Base-by-base conservation (phyloP, 2,329 filamentous ascomycete genomes). In the Madurella mycetomatis region DNA sequence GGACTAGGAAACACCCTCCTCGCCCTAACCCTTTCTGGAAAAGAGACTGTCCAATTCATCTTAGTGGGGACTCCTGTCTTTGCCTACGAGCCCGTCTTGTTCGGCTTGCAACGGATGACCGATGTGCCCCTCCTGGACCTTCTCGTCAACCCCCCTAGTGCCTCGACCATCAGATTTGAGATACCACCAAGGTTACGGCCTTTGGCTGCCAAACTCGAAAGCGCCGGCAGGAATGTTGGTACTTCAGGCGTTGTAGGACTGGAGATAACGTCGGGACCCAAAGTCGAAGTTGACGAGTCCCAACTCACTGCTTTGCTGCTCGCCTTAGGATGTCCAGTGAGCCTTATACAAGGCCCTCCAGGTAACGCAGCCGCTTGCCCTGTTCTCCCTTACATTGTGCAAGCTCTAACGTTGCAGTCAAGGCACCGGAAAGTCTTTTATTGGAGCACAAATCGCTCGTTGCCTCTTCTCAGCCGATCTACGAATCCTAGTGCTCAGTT, bases 381-480 rank as follows among this genome's bases (percentile, higher is more conserved):
- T 12, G 8, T n/a, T 9, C 12, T 9, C 31, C 25, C 44, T 43
- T 19, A 5, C 13, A 7, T 7, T 25, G 3, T 17, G 11, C 44
- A 47, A 39, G 55, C 49, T 51, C 45, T 51, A 32, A 55, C 47
- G 47, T 51, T 30, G 15, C 9, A 46, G 39, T 43, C 17, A 44
- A 84, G 84, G 85, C 0, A 91, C 86, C 0, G 88, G 88, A 1
- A 92, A 92, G 60, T 89, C 86, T 0, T 88, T 88, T 57, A 78
- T 89, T 2, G 88, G 88, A 0, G 82, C 86, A 0, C 69, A 87
- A 2, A 71, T 85, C 1, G 78, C 81, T 0, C 83, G 84, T 49
- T 67, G 74, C 0, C 64, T 91, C 0, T 68, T 83, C 17, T 65
- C 79, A 1, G 62, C 73, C 5, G 82, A 79, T 0, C 71, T 79